Base-by-base conservation (phyloP, 2,329 filamentous ascomycete species). In the Hymenoscyphus occultus region DNA sequence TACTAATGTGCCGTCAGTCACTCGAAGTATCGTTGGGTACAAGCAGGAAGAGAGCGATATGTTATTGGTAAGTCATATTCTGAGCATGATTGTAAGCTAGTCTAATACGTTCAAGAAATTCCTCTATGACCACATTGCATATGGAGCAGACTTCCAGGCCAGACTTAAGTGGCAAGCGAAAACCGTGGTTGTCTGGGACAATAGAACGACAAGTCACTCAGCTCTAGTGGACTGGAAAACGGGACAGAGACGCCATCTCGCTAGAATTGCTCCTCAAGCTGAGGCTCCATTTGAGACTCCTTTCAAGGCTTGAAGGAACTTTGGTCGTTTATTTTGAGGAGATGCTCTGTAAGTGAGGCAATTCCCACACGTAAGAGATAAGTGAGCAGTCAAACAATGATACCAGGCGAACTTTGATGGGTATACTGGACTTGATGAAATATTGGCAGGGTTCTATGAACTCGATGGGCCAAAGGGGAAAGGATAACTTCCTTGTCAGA, bases 131-230 rank as follows among this genome's bases (percentile, higher is more conserved):
- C 90, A 93, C 72, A 86, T 92, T 61, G 88, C 87, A 0, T 83
- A 85, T 51, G 88, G 88, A 22, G 86, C 88, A 60, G 90, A 93
- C 73, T 86, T 92, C 75, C 90, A 93, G 71, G 83, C 83, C 5
- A 84, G 90, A 31, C 83, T 96, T 60, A 90, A 89, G 76, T 96
- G 92, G 92, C 86, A 87, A 71, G 82, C 86, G 56, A 84, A 86
- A n/a, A 94, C 90, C 0, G 91, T 96, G 0, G 90, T 95, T 1
- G 87, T 94, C 0, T 96, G 91, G 91, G 92, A 95, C 74, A 95
- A 94, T 79, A 83, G 91, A 39, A 86, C 93, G 0, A 93, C 90
- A 10, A 84, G 87, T 70, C 92, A 96, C 76, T 90, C 90, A 6
- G 92, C 92, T 1, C 79, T 94, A 48, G 80, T 94, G 3, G 92